Percentiles rank a stretch among this genome's conserved stretches.
These are phyloP conservation scores for Tuctoria greenei DNA, from an alignment of 176 grass and related monocot genomes.

Conservation along the genomic window DNA sequence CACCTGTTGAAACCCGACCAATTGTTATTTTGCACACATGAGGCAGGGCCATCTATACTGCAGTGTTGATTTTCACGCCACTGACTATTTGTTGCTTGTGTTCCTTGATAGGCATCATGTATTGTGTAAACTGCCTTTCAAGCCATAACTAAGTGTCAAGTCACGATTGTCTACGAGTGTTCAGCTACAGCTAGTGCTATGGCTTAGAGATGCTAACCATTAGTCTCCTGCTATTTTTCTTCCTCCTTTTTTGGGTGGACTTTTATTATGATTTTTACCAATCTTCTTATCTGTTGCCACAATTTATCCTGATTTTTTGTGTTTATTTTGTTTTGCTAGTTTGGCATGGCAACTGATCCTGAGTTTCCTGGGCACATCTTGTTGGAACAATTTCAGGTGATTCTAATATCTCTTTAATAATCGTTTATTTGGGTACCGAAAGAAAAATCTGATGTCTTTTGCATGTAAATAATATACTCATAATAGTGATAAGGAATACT, in stretches of 20 bases:
- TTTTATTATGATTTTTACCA: not conserved
- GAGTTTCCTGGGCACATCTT: conserved; percentile 98
- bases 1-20: too few species aligned
- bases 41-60: not conserved
- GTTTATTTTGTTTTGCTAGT: conserved; percentile 57
- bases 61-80: not conserved
- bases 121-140: not conserved
- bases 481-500: not conserved
- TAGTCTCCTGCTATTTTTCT: not conserved
- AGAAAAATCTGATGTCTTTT: conserved; percentile 18
- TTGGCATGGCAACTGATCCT: conserved; percentile 74
- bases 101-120: not conserved
- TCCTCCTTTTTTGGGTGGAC: too few species aligned
- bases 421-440: not conserved
- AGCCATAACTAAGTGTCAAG: not conserved
- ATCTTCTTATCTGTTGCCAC: not conserved
- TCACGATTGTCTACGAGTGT: not conserved
- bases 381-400: conserved; percentile 96
- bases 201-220: not conserved
- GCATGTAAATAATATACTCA: conserved; percentile 10
- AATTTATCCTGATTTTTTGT: conserved; percentile 4
- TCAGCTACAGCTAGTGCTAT: not conserved
- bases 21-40: not conserved
- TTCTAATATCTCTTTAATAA: conserved; percentile 21
- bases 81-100: not conserved